Percentiles rank a stretch among this genome's conserved stretches.
Conservation (phyloP, 805 yeast species). For the Candida adriatica region DNA sequence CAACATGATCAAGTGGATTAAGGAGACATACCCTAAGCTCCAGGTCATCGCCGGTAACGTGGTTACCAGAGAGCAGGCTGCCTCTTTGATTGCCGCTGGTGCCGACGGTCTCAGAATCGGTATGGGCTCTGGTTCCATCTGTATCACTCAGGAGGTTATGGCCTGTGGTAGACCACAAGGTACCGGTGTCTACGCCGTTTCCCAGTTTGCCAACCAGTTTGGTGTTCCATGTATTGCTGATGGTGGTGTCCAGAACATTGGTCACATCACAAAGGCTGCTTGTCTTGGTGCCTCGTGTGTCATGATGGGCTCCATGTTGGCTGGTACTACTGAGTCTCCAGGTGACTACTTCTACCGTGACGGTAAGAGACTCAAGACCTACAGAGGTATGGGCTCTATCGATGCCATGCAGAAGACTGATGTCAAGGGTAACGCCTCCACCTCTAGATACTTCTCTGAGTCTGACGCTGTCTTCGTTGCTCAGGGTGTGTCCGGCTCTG, state of each 20-base stretch:
- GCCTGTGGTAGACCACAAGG: constrained; percentile 99
- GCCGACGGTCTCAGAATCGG: constrained; percentile 98
- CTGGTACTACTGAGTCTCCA: constrained; percentile 98
- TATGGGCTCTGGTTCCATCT: constrained; percentile 99
- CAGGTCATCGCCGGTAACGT: constrained; percentile 97
- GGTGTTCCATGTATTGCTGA: constrained; percentile 99
- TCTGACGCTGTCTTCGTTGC: constrained; percentile 93
- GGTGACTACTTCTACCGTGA: constrained; percentile 97
- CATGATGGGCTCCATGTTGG: constrained; percentile 99
- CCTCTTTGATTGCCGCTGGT: constrained; percentile 88
- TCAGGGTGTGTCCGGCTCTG: constrained; percentile 97
- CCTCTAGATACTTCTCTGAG: constrained; percentile 97
- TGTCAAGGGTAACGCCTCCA: constrained; percentile 89
- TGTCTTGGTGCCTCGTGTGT: constrained; percentile 96
- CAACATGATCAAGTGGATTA: constrained; percentile 89
- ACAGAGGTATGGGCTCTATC: constrained; percentile 99
- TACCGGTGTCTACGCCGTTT: constrained; percentile 92
- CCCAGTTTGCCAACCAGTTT: constrained; percentile 88
- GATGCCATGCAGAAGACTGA: constrained; percentile 96
- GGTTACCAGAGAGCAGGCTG: constrained; percentile 98
- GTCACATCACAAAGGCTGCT: constrained; percentile 94
- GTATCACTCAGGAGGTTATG: constrained; percentile 99
- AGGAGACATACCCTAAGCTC: constrained; percentile 67
- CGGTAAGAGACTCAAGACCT: constrained; percentile 93
- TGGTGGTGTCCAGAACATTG: constrained; percentile 98